phyloP scores from a whole-genome alignment of 2,329 filamentous ascomycete species.

The Dendryphion nanum region DNA sequence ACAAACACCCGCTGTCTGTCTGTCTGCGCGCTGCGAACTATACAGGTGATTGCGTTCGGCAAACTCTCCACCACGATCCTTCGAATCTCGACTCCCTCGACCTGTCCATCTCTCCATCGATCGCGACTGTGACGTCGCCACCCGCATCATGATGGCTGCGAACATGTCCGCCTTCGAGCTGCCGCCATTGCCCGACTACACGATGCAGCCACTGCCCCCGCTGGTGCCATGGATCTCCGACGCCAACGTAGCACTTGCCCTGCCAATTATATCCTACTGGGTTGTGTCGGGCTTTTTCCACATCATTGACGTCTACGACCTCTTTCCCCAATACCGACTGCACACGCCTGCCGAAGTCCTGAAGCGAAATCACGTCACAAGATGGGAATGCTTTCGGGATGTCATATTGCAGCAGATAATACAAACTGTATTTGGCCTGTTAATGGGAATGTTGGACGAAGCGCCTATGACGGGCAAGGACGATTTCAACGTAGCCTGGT shows the following conservation, averaged over 20 bases:
- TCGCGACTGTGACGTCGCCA: not conserved
- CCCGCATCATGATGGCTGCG: constrained; percentile 36
- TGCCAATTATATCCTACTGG: constrained; percentile 88
- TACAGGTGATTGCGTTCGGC: too few species aligned
- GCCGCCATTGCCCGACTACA: constrained; percentile 83
- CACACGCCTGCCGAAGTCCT: constrained; percentile 91
- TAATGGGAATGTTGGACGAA: constrained; percentile 70
- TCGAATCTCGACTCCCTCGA: not conserved
- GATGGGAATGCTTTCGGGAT: constrained; percentile 84
- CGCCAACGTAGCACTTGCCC: constrained; percentile 70
- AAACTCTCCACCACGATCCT: too few species aligned
- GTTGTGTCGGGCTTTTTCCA: constrained; percentile 81
- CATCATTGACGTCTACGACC: constrained; percentile 76
- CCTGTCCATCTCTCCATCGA: not conserved
- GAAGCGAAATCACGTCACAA: constrained; percentile 81
- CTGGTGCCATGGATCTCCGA: constrained; percentile 79
- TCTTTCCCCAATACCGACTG: constrained; percentile 87
- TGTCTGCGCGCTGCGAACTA: too few species aligned
- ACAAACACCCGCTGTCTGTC: too few species aligned
- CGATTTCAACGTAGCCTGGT: constrained; percentile 83
- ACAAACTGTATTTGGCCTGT: constrained; percentile 70
- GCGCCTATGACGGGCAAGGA: constrained; percentile 73
- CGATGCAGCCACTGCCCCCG: constrained; percentile 65
- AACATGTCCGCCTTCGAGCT: constrained; percentile 61
- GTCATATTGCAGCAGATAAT: constrained; percentile 90